These are phyloP conservation scores for Pseudozyma pruni DNA, from an alignment of 1,284 basidiomycete species.

Conservation along the genomic window DNA sequence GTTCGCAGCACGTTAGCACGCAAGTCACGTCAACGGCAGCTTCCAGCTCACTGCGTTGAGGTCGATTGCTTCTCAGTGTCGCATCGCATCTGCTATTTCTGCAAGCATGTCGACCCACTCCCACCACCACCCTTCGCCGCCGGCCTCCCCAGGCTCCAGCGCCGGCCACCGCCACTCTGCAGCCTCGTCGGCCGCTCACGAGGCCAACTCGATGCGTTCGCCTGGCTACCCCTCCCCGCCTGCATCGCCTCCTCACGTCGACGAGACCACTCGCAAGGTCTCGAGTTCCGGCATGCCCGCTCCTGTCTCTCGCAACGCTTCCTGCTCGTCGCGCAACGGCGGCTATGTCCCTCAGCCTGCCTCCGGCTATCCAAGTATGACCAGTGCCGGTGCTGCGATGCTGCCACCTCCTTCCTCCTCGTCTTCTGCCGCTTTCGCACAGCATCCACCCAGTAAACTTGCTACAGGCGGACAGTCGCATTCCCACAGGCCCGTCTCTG, in stretches of 20 bases:
- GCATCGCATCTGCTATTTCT: neutral
- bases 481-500: constrained; percentile 58
- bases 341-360: constrained; percentile 15
- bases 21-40: no score
- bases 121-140: constrained; percentile 38
- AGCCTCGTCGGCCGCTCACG: constrained; percentile 5
- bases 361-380: constrained; percentile 37
- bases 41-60: no score
- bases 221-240: constrained; percentile 45
- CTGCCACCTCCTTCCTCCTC: constrained; percentile 18
- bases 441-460: constrained; percentile 54
- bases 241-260: constrained; percentile 37
- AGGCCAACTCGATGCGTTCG: constrained; percentile 21
- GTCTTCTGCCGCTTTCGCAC: constrained; percentile 7
- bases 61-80: no score
- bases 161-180: constrained; percentile 14
- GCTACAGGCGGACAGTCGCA: constrained; percentile 61
- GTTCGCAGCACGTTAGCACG: no score
- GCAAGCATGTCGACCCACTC: constrained; percentile 25
- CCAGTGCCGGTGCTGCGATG: constrained; percentile 35
- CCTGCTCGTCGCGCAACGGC: constrained; percentile 23
- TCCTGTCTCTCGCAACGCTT: constrained; percentile 19
- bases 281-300: constrained; percentile 20
- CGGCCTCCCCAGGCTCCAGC: constrained; percentile 34
- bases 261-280: constrained; percentile 5